Base-by-base conservation (phyloP, 768 basidiomycete species). In the Tricholoma sp. region DNA sequence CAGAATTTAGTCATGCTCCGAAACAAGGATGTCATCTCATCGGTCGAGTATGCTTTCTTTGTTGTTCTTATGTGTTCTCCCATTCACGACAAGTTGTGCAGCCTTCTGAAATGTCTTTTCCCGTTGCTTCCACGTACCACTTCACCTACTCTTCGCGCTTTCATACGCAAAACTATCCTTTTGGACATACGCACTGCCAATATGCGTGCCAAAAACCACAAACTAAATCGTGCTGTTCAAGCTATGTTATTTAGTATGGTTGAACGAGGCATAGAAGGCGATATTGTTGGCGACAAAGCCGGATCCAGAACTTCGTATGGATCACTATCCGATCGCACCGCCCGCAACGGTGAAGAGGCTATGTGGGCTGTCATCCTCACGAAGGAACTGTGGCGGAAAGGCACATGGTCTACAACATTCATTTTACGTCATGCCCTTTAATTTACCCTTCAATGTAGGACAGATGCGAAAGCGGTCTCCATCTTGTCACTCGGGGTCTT, bases 331-430 rank as follows among this genome's bases (percentile, higher is more conserved):
- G 76, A 79, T 58, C 69, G 69, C n/a, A 67, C 71, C 11, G 69
- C 71, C 27, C 70, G 73, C 55, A 78, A 76, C 50, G 84, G 85
- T 1, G 90, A 93, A 31, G 97, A 98, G 64, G 94, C 95, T 2
- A 90, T 97, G 86, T 98, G 96, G 95, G 96, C 97, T 4, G 86
- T 99, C 51, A 87, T 95, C 43, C 73, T 98, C 54, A 91, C 93
- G 16, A 90, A 91, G 70, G 94, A 98, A 64, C 77, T 98, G 12
- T 98, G 96, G 97, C 82, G 83, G 67, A 98, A 95, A 73, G 83
- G 86, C 39, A 82, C 94, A 24, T 99, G 97, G 94, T 87, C 56
- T 18, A 77, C 70, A 27, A 21, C 24, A 16, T 53, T 46, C 1
- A 11, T 19, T 16, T 43, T 5, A 34, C 32, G n/a, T 62, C n/a